Evolutionary conservation across 306 rosid genomes (phyloP), one percentile per base, ranked within the genome.

Genomic region (Parietaria judaica): DNA sequence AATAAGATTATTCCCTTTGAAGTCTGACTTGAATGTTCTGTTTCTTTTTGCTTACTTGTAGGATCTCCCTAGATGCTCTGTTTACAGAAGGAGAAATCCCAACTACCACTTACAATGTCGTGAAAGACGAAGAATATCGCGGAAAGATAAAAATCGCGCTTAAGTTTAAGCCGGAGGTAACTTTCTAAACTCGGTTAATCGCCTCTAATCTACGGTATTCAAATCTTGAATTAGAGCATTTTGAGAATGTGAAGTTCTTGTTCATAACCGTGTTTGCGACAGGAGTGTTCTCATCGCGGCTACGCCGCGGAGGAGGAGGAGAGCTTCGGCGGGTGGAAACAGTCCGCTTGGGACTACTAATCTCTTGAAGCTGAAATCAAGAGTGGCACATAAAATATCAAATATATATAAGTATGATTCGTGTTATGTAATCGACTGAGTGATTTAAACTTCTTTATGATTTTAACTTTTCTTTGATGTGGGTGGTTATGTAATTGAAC

Each of bases 291-390:
- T 12, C 62, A 64, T 16, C 65, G 36, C 31, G 64, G 38, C 8
- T 43, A 31, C 5, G 60, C 3, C 14, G 43, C 0, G 0, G 58
- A 60, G 31, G 71, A 60, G 31, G 71, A 66, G 60, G 74, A 80
- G 62, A 69, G 61, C 70, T 54, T 66, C 16, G 90, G 90, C 43
- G 96, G 96, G 51, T 88, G 90, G 90, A 85, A 81, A 49, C 70
- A 85, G 44, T 88, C 96, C 11, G 6, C 69, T 7, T 61, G 46
- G 57, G 11, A 70, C 7, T 45, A 61, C 51, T 31, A 3, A 15
- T 66, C 48, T 38, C 13, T 45, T 23, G 51, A 45, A 23, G 31
- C 31, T 23, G 31, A 23, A 23, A 23, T 23, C 31, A 23, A 23
- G 31, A 23, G 31, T 23, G 31, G 31, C 31, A 23, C 2, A 23